These are phyloP conservation scores for Ceratocystis papillata DNA, from an alignment of 2,329 filamentous ascomycete species.

Conservation along the genomic window DNA sequence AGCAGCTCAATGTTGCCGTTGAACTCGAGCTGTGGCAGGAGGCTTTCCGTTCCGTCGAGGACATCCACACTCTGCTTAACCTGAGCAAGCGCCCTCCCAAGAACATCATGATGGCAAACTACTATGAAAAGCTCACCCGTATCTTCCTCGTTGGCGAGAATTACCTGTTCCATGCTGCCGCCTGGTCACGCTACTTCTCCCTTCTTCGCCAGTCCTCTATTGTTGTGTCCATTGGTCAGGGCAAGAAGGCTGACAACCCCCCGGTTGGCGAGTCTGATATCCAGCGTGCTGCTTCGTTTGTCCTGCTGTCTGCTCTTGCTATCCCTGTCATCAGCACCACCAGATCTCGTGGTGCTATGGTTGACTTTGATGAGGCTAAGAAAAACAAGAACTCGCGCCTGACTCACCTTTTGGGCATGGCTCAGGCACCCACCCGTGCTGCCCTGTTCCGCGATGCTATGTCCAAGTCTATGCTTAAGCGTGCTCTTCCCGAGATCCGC, in stretches of 20 bases:
- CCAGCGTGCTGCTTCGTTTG: slow-evolving; percentile 89
- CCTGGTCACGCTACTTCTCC: slow-evolving; percentile 96
- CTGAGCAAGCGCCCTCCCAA: slow-evolving; percentile 96
- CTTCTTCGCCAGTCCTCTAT: slow-evolving; percentile 83
- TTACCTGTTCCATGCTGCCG: slow-evolving; percentile 96
- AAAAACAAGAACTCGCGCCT: slow-evolving; percentile 99
- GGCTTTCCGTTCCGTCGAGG: slow-evolving; percentile 97
- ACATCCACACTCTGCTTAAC: slow-evolving; percentile 94
- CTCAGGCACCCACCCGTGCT: slow-evolving; percentile 73
- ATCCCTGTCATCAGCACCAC: slow-evolving; percentile 99
- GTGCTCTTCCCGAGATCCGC: slow-evolving; percentile 85
- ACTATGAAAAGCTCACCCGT: slow-evolving; percentile 97
- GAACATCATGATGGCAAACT: slow-evolving; percentile 99
- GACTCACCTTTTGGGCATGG: slow-evolving; percentile 92
- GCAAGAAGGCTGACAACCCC: slow-evolving; percentile 90
- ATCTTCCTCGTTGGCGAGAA: slow-evolving; percentile 99
- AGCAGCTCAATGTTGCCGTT: slow-evolving; percentile 95
- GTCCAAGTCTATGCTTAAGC: slow-evolving; percentile 87
- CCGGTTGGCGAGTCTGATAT: slow-evolving; percentile 80
- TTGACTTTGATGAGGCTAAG: slow-evolving; percentile 91
- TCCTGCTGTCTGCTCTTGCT: slow-evolving; percentile 86
- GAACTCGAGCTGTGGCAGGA: slow-evolving; percentile 98
- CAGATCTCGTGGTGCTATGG: slow-evolving; percentile 84
- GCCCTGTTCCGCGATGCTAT: slow-evolving; percentile 92
- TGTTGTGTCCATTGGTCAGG: slow-evolving; percentile 70